phyloP scores from a whole-genome alignment of 345 rosid genomes.

The Viola odorata region DNA sequence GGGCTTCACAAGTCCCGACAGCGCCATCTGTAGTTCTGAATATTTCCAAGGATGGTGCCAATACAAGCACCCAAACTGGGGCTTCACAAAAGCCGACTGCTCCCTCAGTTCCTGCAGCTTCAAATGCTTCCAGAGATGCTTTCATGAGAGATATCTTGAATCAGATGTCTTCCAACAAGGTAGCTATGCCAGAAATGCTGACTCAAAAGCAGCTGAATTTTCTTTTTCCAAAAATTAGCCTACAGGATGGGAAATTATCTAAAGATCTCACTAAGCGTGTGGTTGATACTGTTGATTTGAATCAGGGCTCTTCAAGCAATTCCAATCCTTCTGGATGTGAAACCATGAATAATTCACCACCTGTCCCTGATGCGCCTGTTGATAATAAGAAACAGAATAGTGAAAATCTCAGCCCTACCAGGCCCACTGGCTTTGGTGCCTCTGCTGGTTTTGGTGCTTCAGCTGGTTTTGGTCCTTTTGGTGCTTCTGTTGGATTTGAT shows the following conservation, averaged over 20 bases:
- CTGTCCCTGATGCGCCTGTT: background rate
- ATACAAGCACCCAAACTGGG: background rate
- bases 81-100: conserved; percentile 4
- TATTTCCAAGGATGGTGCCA: conserved; percentile 15
- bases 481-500: background rate
- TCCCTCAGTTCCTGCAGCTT: no score
- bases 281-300: conserved; percentile 34
- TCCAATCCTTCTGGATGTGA: conserved; percentile 13
- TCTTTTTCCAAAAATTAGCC: background rate
- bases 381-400: conserved; percentile 13
- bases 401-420: conserved; percentile 2
- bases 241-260: conserved; percentile 6
- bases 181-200: no score
- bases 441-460: conserved; percentile 11
- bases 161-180: no score
- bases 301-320: conserved; percentile 23
- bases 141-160: no score
- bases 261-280: conserved; percentile 7
- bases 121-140: no score
- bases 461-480: conserved; percentile 1
- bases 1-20: conserved; percentile 21
- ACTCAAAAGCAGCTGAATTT: no score
- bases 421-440: conserved; percentile 8
- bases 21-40: conserved; percentile 14
- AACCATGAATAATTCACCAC: background rate